Evolutionary conservation across 352 stramenopile species (phyloP), one percentile per base, ranked within the genome.

Genomic region (Phytopythium boreale): DNA sequence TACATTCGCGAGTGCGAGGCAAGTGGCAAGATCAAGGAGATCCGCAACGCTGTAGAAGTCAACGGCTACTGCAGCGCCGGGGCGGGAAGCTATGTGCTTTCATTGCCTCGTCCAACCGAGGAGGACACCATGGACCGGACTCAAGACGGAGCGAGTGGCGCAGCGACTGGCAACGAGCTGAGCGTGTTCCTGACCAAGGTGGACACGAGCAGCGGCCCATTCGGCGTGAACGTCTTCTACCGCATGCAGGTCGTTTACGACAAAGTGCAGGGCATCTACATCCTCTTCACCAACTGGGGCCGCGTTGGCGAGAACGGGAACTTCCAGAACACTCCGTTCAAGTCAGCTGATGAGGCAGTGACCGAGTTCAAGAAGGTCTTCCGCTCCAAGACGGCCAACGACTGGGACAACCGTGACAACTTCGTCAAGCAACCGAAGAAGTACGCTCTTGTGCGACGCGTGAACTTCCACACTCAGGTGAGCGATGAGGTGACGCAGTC

Each of bases 281-380:
- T 93, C 6, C 68, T 93, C 31, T 91, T 93, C 61, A 89, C 82
- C 17, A 95, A 96, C 64, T 93, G 84, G 84, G 84, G 84, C 0
- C 79, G 84, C 1, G 88, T 93, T 37, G 84, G 82, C 14, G 84
- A 90, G 61, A 72, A 64, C 7, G 82, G 84, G 41, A 91, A 91
- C 56, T 91, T 86, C 50, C 84, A 91, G 66, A 89, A 91, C 63
- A 91, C 82, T 2, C 82, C 82, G 19, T 92, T 92, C 68, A 74
- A 83, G 31, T 63, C 74, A 4, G 63, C 71, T 20, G 66, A 70
- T 4, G 82, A 89, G 27, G 84, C 79, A 0, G 64, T 88, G 24
- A 57, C 31, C 14, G 84, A 93, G 59, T 93, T 93, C 66, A 88
- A 89, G 63, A 93, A 93, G 67, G 88, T 91, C 39, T 93, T 93